Base-by-base conservation (phyloP, 208 protist species). In the Wallacemonas rigidus region DNA sequence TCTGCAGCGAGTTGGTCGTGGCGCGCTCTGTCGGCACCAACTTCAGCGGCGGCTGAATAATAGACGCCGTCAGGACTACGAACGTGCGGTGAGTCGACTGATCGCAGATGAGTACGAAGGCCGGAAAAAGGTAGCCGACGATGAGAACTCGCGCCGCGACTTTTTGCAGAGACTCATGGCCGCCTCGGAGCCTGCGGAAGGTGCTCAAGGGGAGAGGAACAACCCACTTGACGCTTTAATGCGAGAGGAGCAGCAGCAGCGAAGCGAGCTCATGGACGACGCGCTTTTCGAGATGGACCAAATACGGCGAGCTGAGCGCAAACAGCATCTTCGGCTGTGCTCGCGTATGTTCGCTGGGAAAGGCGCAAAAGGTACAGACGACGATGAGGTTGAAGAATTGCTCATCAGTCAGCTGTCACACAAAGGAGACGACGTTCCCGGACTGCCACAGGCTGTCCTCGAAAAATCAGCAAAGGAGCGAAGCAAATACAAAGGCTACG, bases 401-500 rank as follows among this genome's bases (percentile, higher is more conserved):
- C 72, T 56, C 54, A 71, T 71, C 38, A 69, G 60, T 15, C 58
- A 57, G 64, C 64, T 69, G 47, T 58, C 50, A 5, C 51, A 39
- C 64, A 69, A 75, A 15, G 71, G 26, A 14, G 44, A 69, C 55
- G 64, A 7, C 41, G 51, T 61, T 5, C 56, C 68, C 51, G 41
- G 44, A 17, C 43, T 63, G 12, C 53, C 54, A 8, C 68, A 68
- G 51, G 48, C 45, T 36, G 53, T 71, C 11, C 51, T 58, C 8
- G 51, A 55, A 38, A 58, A 55, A 36, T 47, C 64, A 4, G 11
- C 60, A 35, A 65, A 65, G 43, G 60, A 44, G 60, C 56, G 67
- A 7, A 63, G 26, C 14, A 79, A 51, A 50, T 84, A 84, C 71
- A 81, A 74, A 35, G 79, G 79, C n/a, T 84, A 81, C 61, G 71